These are phyloP conservation scores for Verbascum thapsus DNA, from an alignment of 257 asterid species.

Conservation along the genomic window DNA sequence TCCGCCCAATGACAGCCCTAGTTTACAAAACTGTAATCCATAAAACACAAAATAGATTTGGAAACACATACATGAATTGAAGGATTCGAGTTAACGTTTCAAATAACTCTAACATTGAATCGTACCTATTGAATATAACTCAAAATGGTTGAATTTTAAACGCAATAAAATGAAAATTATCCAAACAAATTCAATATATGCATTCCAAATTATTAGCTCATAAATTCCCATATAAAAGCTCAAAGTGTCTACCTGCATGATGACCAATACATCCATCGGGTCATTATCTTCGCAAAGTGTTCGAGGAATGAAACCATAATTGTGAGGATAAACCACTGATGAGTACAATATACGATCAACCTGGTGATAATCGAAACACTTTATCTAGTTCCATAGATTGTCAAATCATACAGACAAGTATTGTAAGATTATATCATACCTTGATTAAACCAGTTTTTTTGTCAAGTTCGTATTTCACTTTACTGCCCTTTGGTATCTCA, in stretches of 20 bases:
- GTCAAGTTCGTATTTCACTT: constrained; percentile 96
- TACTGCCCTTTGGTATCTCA: constrained; percentile 94
- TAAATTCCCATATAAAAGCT: too few relatives aligned
- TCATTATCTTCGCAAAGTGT: constrained; percentile 96
- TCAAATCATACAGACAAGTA: neutral
- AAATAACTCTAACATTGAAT: too few relatives aligned
- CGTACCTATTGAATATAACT: too few relatives aligned
- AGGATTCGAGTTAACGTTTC: too few relatives aligned
- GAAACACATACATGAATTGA: too few relatives aligned
- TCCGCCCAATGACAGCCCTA: too few relatives aligned
- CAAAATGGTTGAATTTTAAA: too few relatives aligned
- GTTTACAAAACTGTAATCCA: too few relatives aligned
- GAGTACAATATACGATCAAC: constrained; percentile 90
- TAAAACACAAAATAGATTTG: too few relatives aligned
- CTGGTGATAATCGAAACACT: constrained; percentile 33
- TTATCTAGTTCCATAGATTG: neutral
- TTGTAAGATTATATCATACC: constrained; percentile 41
- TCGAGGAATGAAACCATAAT: constrained; percentile 95
- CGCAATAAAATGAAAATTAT: too few relatives aligned
- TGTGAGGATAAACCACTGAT: constrained; percentile 95
- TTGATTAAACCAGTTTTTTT: constrained; percentile 93
- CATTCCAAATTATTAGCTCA: too few relatives aligned
- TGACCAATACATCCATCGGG: constrained; percentile 93
- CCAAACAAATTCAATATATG: too few relatives aligned
- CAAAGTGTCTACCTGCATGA: constrained; percentile 70